phyloP scores from a whole-genome alignment of 805 yeast genomes.

The Lipomyces sp. region DNA sequence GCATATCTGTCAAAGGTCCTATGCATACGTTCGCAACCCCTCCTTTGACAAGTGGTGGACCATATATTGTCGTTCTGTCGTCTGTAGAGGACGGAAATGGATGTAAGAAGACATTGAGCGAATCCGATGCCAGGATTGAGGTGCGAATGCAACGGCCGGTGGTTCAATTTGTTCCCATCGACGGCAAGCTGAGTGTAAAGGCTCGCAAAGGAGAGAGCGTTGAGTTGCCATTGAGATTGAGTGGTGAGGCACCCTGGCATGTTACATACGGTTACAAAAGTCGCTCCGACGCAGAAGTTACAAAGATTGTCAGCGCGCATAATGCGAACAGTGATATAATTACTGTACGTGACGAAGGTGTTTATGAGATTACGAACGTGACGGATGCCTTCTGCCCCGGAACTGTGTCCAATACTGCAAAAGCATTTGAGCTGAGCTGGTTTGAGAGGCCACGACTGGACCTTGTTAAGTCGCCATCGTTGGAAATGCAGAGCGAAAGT shows the following conservation, averaged over 20 bases:
- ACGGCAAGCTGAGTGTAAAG: constrained; percentile 44
- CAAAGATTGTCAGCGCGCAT: constrained; percentile 11
- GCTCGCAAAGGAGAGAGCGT: constrained; percentile 60
- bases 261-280: constrained; percentile 41
- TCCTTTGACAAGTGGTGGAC: constrained; percentile 66
- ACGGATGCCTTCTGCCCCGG: constrained; percentile 61
- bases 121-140: constrained; percentile 64
- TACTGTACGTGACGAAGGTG: constrained; percentile 53
- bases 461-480: constrained; percentile 46
- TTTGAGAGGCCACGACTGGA: constrained; percentile 54
- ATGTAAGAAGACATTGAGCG: constrained; percentile 73
- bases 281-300: constrained; percentile 11
- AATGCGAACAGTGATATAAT: constrained; percentile 43
- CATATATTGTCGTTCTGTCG: constrained; percentile 65
- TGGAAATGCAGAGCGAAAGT: constrained; percentile 39
- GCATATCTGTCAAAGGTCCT: constrained; percentile 49
- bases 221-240: constrained; percentile 62
- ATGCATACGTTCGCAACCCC: constrained; percentile 58
- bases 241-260: constrained; percentile 62
- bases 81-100: constrained; percentile 75
- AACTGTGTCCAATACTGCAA: constrained; percentile 45
- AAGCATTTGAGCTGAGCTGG: constrained; percentile 51
- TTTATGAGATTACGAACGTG: constrained; percentile 53
- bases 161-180: constrained; percentile 53
- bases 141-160: constrained; percentile 74